A percentile compares a stretch with the other conserved stretches of the same genome.
phyloP scores from a whole-genome alignment of 2,329 filamentous ascomycete genomes.

The Beauveria bassiana region DNA sequence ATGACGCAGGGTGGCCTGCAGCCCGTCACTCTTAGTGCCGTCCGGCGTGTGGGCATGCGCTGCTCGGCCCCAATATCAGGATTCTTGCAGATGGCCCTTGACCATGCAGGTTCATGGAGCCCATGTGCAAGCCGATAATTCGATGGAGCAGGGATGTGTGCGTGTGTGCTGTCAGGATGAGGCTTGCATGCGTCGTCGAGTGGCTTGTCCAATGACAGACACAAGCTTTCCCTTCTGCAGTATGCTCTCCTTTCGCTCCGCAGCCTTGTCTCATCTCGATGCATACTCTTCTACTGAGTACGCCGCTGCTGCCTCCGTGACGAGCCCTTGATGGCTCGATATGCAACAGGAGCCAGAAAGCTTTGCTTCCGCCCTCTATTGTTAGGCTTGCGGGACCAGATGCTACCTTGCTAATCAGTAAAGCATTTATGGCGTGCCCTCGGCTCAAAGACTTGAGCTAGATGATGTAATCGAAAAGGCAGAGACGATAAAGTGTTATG shows the following conservation, averaged over 20 bases:
- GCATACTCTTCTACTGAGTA: neutral
- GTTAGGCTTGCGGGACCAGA: neutral
- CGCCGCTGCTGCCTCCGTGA: neutral
- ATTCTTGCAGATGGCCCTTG: neutral
- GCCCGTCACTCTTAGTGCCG: neutral
- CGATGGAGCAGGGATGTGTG: conserved; percentile 3
- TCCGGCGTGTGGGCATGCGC: neutral
- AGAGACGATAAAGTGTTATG: neutral
- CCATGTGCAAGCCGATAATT: conserved; percentile 6
- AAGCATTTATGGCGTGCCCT: too few relatives aligned
- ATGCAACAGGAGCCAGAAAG: neutral
- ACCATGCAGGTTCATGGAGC: conserved; percentile 11
- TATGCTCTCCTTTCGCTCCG: neutral
- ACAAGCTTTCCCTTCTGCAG: conserved; percentile 4
- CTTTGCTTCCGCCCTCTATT: neutral
- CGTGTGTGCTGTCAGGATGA: neutral
- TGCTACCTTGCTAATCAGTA: neutral
- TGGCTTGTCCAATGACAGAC: neutral
- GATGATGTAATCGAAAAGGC: neutral
- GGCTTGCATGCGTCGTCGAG: neutral
- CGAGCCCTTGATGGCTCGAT: neutral
- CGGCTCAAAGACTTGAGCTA: too few relatives aligned
- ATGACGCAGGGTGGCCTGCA: conserved; percentile 8
- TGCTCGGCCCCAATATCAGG: neutral
- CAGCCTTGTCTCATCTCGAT: conserved; percentile 1